A percentile compares a stretch with the other conserved stretches of the same genome.
phyloP scores from a whole-genome alignment of 371 early-diverging fungal species.

The Zopfochytrium polystomum region DNA sequence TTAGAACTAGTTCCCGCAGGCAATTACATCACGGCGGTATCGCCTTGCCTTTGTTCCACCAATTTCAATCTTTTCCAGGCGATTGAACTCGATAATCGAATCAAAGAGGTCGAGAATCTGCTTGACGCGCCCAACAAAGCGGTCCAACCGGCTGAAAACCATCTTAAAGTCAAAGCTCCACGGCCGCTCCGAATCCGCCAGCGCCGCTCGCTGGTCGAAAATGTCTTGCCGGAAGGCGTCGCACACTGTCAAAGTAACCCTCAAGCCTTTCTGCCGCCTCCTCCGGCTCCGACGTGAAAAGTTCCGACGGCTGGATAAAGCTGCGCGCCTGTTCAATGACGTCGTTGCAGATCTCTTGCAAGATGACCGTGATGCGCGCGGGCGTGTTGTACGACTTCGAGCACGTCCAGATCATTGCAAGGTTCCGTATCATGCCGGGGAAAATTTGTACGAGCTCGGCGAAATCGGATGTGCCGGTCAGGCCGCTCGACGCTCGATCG shows the following conservation, averaged over 20 bases:
- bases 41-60: conserved; percentile 58
- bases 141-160: conserved; percentile 50
- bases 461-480: conserved; percentile 44
- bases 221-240: conserved; percentile 49
- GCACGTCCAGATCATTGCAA: conserved; percentile 50
- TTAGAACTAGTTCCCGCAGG: background rate
- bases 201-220: conserved; percentile 39
- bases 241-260: conserved; percentile 43
- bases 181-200: conserved; percentile 39
- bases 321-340: conserved; percentile 56
- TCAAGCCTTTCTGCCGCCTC: conserved; percentile 54
- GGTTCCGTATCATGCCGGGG: conserved; percentile 48
- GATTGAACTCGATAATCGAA: conserved; percentile 60
- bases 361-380: conserved; percentile 47
- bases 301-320: conserved; percentile 52
- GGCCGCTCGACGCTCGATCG: conserved; percentile 49
- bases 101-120: conserved; percentile 56
- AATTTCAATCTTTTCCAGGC: conserved; percentile 62
- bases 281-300: conserved; percentile 56
- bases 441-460: conserved; percentile 52
- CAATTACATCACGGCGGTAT: background rate
- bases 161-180: conserved; percentile 58
- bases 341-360: conserved; percentile 61
- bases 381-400: conserved; percentile 59
- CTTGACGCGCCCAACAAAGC: conserved; percentile 47